Evolutionary conservation across 2,329 filamentous ascomycete genomes (phyloP).

Genomic region (Arthroderma sp.): DNA sequence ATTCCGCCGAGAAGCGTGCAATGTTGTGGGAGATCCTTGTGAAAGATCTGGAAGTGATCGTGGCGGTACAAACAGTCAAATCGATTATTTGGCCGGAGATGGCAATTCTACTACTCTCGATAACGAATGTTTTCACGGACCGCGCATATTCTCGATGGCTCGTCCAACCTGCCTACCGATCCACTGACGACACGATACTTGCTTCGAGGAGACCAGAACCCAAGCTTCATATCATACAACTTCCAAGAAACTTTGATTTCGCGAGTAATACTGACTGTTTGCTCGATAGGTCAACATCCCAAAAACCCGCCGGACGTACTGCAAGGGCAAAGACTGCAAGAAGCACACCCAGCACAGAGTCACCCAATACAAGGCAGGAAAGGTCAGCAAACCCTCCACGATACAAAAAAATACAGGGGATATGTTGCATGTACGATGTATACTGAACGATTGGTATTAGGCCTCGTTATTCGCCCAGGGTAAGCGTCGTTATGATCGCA

Average conservation of each 20-base stretch:
- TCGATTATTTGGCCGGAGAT: background rate
- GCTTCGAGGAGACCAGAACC: no score
- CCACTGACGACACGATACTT: background rate
- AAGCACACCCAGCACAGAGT: constrained; percentile 89
- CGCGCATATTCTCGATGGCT: background rate
- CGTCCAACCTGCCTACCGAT: background rate
- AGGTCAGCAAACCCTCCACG: constrained; percentile 45
- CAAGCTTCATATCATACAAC: background rate
- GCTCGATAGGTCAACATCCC: constrained; percentile 78
- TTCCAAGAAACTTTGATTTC: constrained; percentile 8
- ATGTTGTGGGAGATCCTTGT: background rate
- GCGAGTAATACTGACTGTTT: constrained; percentile 1
- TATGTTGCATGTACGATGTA: background rate
- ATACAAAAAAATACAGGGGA: constrained; percentile 8
- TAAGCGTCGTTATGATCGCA: constrained; percentile 99
- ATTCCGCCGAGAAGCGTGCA: background rate
- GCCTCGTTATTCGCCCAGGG: constrained; percentile 93
- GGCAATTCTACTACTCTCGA: no score
- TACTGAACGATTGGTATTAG: constrained; percentile 29
- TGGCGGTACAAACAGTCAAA: background rate
- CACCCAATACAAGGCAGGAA: constrained; percentile 94
- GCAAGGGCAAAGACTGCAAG: constrained; percentile 91
- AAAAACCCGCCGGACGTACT: constrained; percentile 95
- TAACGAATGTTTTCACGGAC: no score
- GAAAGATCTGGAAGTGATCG: background rate